Conservation (phyloP, 495 filamentous ascomycete genomes). For the Staphylotrichum longicolle region DNA sequence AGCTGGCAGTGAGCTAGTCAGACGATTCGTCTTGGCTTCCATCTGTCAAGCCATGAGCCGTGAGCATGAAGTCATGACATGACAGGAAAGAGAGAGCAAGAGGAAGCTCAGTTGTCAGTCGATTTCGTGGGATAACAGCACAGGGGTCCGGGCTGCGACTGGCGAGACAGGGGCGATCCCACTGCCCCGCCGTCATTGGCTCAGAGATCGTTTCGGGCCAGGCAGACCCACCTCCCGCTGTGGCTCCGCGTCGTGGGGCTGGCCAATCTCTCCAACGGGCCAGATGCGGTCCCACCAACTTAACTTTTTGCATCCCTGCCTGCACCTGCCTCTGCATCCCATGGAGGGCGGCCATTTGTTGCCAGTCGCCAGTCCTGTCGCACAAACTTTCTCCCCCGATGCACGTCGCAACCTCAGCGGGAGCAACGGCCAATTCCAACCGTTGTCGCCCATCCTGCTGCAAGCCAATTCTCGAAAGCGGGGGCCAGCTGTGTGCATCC, state of each 20-base stretch:
- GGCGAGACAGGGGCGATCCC: background rate
- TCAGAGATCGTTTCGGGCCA: background rate
- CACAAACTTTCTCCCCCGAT: background rate
- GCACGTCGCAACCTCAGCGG: background rate
- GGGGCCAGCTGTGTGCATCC: too few relatives aligned
- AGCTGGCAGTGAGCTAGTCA: too few relatives aligned
- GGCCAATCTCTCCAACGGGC: slow-evolving; percentile 3
- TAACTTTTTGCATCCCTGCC: too few relatives aligned
- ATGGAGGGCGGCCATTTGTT: slow-evolving; percentile 1
- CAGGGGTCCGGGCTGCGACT: background rate
- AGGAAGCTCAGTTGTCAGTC: background rate
- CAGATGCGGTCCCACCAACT: too few relatives aligned
- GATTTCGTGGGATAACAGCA: background rate
- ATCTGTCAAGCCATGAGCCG: too few relatives aligned
- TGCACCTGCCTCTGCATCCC: too few relatives aligned
- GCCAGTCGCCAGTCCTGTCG: slow-evolving; percentile 2
- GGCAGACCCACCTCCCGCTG: slow-evolving; percentile 13
- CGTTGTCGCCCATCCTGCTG: background rate
- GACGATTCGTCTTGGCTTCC: too few relatives aligned
- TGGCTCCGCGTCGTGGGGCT: slow-evolving; percentile 11
- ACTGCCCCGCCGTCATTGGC: background rate
- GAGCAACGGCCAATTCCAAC: too few relatives aligned
- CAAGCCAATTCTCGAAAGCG: background rate
- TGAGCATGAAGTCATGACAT: too few relatives aligned
- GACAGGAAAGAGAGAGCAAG: background rate